Percentiles rank a stretch among this genome's conserved stretches.
phyloP scores from a whole-genome alignment of 2,329 filamentous ascomycete genomes.

The Venturia effusa region DNA sequence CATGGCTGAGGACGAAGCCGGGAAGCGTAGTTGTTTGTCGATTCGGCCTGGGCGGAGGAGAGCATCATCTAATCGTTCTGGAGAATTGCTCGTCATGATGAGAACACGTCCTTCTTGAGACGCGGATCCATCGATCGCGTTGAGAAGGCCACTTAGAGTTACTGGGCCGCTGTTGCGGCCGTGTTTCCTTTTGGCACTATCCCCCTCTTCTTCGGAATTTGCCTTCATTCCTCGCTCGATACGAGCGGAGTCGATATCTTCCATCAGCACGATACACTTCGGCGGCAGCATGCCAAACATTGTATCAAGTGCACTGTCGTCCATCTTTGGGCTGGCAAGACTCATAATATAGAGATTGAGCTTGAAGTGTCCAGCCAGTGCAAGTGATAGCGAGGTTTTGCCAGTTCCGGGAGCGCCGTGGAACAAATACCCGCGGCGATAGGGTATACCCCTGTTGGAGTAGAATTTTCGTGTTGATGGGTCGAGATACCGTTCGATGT shows the following conservation, averaged over 20 bases:
- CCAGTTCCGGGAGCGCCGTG: constrained; percentile 72
- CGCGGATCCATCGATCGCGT: constrained; percentile 18
- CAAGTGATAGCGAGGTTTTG: constrained; percentile 51
- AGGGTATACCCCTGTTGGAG: constrained; percentile 71
- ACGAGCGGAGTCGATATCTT: constrained; percentile 12
- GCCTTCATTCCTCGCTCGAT: not conserved
- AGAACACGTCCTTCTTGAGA: constrained; percentile 18
- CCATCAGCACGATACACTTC: constrained; percentile 31
- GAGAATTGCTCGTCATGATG: constrained; percentile 21
- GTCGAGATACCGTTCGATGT: constrained; percentile 38
- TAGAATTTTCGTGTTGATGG: constrained; percentile 68
- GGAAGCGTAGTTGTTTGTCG: constrained; percentile 11
- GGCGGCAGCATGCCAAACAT: constrained; percentile 55
- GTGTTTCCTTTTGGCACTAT: not conserved
- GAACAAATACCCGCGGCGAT: constrained; percentile 71
- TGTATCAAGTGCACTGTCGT: constrained; percentile 48
- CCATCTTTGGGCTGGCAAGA: constrained; percentile 58
- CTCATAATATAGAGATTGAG: constrained; percentile 35
- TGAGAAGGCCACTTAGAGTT: constrained; percentile 17
- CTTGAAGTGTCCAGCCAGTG: constrained; percentile 37
- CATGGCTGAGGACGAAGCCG: not conserved
- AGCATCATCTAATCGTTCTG: constrained; percentile 17
- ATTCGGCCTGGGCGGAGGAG: constrained; percentile 18
- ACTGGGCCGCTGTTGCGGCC: not conserved
- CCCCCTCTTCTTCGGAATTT: not conserved